A percentile compares a stretch with the other conserved stretches of the same genome.
These are phyloP conservation scores for Aphanomyces stellatus DNA, from an alignment of 352 stramenopile genomes.

Conservation along the genomic window DNA sequence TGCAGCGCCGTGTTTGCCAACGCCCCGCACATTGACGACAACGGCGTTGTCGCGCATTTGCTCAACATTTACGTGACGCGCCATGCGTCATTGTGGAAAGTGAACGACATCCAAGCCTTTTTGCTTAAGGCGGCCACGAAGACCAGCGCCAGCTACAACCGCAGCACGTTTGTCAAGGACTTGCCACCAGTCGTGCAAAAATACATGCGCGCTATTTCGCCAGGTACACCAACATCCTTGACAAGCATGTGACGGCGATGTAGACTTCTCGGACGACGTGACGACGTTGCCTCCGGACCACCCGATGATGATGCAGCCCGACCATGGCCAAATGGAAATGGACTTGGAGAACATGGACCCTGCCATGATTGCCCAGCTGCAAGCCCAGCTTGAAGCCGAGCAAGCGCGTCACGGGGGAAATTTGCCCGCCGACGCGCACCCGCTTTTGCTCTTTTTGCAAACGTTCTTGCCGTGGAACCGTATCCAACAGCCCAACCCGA, in stretches of 20 bases:
- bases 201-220: constrained; percentile 54
- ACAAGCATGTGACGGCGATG: not conserved
- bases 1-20: constrained; percentile 74
- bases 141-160: constrained; percentile 35
- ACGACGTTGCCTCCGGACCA: constrained; percentile 75
- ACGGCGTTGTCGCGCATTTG: constrained; percentile 54
- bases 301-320: constrained; percentile 66
- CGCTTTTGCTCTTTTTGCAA: constrained; percentile 77
- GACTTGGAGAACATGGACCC: constrained; percentile 27
- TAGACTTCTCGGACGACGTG: constrained; percentile 83
- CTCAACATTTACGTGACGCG: constrained; percentile 75
- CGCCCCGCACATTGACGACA: constrained; percentile 44
- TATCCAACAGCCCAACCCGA: constrained; percentile 29
- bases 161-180: constrained; percentile 42
- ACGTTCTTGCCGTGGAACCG: constrained; percentile 80
- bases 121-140: constrained; percentile 55
- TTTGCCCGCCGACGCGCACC: constrained; percentile 66
- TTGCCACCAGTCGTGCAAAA: constrained; percentile 53
- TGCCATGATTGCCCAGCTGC: constrained; percentile 27
- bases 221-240: constrained; percentile 29
- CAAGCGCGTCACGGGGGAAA: constrained; percentile 30
- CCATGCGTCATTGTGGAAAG: constrained; percentile 75
- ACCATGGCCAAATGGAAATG: constrained; percentile 39
- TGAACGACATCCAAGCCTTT: constrained; percentile 66
- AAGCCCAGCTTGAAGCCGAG: constrained; percentile 45